These are phyloP conservation scores for Kwoniella shivajii DNA, from an alignment of 1,284 basidiomycete genomes.

Conservation along the genomic window DNA sequence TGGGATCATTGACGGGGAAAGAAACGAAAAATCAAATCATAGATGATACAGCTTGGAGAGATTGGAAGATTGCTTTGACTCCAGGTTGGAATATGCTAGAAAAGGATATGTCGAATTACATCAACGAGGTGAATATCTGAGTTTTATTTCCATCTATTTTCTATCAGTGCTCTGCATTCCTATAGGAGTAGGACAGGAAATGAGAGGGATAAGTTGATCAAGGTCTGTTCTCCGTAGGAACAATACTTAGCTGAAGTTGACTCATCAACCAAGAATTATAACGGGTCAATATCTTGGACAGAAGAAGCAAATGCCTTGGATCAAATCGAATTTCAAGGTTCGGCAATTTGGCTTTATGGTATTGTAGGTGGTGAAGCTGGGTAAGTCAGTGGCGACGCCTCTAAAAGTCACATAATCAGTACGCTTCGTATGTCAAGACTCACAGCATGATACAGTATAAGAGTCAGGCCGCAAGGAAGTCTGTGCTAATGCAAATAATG, in stretches of 20 bases:
- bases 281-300: constrained; percentile 40
- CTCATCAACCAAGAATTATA: constrained; percentile 21
- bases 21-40: constrained; percentile 32
- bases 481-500: not conserved
- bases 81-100: constrained; percentile 49
- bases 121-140: constrained; percentile 37
- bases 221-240: constrained; percentile 11
- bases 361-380: constrained; percentile 32
- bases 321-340: constrained; percentile 32
- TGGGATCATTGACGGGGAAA: constrained; percentile 16
- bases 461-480: too few relatives aligned
- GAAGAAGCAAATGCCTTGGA: constrained; percentile 24
- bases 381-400: too few relatives aligned
- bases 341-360: constrained; percentile 39
- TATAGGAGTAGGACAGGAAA: too few relatives aligned
- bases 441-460: too few relatives aligned
- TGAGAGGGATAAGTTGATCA: too few relatives aligned
- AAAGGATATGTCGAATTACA: constrained; percentile 30
- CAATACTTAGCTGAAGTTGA: constrained; percentile 26
- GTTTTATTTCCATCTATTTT: too few relatives aligned
- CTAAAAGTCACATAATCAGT: too few relatives aligned
- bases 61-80: constrained; percentile 28
- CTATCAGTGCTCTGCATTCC: too few relatives aligned
- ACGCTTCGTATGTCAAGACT: too few relatives aligned
- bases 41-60: constrained; percentile 44